Conservation (phyloP, 1,284 basidiomycete genomes). For the Sphagnurus paluster region DNA sequence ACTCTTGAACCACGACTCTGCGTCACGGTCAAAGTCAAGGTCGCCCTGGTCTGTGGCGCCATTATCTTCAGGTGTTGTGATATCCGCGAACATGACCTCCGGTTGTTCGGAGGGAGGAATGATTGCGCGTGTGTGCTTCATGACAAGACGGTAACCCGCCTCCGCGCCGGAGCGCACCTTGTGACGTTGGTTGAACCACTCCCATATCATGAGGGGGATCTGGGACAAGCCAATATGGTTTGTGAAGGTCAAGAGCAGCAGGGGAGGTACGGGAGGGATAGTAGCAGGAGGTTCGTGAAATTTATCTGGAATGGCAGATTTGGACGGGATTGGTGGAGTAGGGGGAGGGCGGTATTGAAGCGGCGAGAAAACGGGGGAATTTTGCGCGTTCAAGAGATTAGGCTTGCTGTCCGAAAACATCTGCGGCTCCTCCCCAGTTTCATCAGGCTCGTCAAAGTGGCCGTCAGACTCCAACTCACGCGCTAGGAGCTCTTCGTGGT, state of each 20-base stretch:
- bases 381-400: constrained; percentile 31
- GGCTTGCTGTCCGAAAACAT: constrained; percentile 28
- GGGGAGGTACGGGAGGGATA: constrained; percentile 79
- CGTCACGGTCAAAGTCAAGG: constrained; percentile 72
- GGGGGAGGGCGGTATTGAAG: constrained; percentile 29
- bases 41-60: constrained; percentile 43
- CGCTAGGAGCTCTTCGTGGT: constrained; percentile 77
- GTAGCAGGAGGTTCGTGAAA: constrained; percentile 53
- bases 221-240: constrained; percentile 87
- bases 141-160: constrained; percentile 77
- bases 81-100: constrained; percentile 24
- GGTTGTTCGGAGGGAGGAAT: constrained; percentile 30
- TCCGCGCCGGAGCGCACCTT: constrained; percentile 81
- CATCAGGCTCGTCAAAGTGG: constrained; percentile 71
- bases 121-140: constrained; percentile 67
- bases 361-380: constrained; percentile 43
- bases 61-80: constrained; percentile 15
- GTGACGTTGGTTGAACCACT: constrained; percentile 90
- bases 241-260: constrained; percentile 86
- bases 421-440: constrained; percentile 27
- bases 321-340: constrained; percentile 20
- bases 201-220: constrained; percentile 88
- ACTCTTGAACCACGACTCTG: constrained; percentile 72
- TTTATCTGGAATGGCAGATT: constrained; percentile 28
- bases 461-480: constrained; percentile 71